phyloP scores from a whole-genome alignment of 2,329 filamentous ascomycete species.

The Shiraia sp. region DNA sequence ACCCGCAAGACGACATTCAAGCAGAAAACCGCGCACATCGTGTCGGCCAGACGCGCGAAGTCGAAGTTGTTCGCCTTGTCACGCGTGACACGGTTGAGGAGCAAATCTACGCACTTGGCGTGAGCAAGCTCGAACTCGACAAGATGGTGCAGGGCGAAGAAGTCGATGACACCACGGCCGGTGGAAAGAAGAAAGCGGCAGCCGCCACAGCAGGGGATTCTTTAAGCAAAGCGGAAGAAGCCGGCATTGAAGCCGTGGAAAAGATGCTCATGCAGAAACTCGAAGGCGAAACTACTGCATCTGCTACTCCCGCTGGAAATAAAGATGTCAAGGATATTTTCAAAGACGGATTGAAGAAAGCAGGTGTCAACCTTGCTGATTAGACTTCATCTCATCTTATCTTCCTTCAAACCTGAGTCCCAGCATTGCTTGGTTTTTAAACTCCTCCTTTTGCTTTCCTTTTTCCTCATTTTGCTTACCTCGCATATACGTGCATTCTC shows the following conservation, averaged over 20 bases:
- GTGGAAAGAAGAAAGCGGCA: slow-evolving; percentile 21
- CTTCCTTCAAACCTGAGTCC: too few species aligned
- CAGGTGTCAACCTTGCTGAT: slow-evolving; percentile 44
- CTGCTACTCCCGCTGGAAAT: not conserved
- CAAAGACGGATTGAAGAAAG: slow-evolving; percentile 46
- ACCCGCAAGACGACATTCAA: slow-evolving; percentile 97
- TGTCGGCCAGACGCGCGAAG: slow-evolving; percentile 85
- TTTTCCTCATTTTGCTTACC: too few species aligned
- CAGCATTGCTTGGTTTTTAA: not conserved
- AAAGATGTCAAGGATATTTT: slow-evolving; percentile 49
- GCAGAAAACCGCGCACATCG: slow-evolving; percentile 96
- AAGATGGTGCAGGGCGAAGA: slow-evolving; percentile 69
- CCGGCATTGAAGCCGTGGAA: slow-evolving; percentile 41
- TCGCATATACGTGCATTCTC: too few species aligned
- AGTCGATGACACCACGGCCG: slow-evolving; percentile 41
- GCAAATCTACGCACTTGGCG: slow-evolving; percentile 85
- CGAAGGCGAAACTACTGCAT: slow-evolving; percentile 8
- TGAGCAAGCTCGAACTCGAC: slow-evolving; percentile 91
- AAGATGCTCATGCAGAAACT: slow-evolving; percentile 47
- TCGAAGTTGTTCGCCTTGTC: slow-evolving; percentile 87
- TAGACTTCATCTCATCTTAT: not conserved
- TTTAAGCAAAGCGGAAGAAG: slow-evolving; percentile 41
- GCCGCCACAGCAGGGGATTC: slow-evolving; percentile 20
- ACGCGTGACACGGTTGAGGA: slow-evolving; percentile 85
- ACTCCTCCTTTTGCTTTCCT: not conserved